Percentiles rank a stretch among this genome's conserved stretches.
These are phyloP conservation scores for Coemansia sp. DNA, from an alignment of 192 early-diverging fungal species.

Conservation along the genomic window DNA sequence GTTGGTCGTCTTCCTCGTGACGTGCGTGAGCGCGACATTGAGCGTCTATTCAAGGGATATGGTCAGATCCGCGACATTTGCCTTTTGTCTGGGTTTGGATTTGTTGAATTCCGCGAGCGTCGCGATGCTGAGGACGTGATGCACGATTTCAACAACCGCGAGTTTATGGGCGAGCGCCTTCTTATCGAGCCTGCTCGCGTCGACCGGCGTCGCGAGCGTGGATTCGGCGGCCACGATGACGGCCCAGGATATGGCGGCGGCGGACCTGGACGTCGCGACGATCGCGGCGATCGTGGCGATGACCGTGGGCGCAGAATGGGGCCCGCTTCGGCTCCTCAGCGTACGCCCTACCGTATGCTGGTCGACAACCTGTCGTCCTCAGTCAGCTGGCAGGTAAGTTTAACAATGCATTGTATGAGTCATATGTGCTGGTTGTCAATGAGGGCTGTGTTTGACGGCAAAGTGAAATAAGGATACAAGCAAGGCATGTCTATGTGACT, in stretches of 20 bases:
- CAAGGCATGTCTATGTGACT: background rate
- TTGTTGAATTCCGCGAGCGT: slow-evolving; percentile 88
- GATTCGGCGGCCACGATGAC: slow-evolving; percentile 7
- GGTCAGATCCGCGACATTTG: slow-evolving; percentile 82
- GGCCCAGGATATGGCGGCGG: slow-evolving; percentile 15
- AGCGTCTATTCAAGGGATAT: slow-evolving; percentile 76
- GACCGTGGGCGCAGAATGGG: slow-evolving; percentile 53
- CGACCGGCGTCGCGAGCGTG: slow-evolving; percentile 54
- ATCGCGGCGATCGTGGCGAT: slow-evolving; percentile 21
- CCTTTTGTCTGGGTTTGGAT: slow-evolving; percentile 83
- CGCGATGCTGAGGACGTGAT: slow-evolving; percentile 91
- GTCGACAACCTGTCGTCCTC: slow-evolving; percentile 81
- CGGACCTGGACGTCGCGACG: slow-evolving; percentile 46
- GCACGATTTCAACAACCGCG: slow-evolving; percentile 74
- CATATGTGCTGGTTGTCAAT: too few species aligned
- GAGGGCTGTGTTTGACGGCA: slow-evolving; percentile 4
- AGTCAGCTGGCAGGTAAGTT: slow-evolving; percentile 76
- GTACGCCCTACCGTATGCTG: slow-evolving; percentile 68
- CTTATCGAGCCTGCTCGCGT: slow-evolving; percentile 80
- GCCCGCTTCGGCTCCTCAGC: slow-evolving; percentile 38
- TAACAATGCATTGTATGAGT: background rate
- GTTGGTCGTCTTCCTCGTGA: slow-evolving; percentile 85
- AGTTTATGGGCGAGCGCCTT: slow-evolving; percentile 83
- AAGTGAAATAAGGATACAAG: background rate
- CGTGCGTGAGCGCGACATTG: slow-evolving; percentile 78